Conservation (phyloP, 352 stramenopile species). For the Pythium myriotylum region DNA sequence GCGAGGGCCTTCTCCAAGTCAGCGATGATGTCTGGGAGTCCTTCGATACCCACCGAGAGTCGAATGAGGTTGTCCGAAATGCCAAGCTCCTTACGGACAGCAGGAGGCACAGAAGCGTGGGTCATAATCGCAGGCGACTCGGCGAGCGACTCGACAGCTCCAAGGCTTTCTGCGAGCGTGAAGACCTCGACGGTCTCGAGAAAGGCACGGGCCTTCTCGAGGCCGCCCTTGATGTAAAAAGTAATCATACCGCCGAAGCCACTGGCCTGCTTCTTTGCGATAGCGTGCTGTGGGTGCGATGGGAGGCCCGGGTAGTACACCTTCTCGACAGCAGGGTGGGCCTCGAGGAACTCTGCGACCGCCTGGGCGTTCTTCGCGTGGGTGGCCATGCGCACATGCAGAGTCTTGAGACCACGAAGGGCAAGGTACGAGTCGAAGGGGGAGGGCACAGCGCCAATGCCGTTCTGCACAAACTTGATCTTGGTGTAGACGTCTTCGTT, state of each 20-base stretch:
- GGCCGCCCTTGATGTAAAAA: conserved; percentile 93
- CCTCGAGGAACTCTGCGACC: conserved; percentile 90
- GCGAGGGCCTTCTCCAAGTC: conserved; percentile 84
- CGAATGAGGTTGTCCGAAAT: conserved; percentile 94
- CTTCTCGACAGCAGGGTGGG: conserved; percentile 89
- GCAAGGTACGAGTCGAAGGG: conserved; percentile 95
- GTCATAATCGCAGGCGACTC: conserved; percentile 96
- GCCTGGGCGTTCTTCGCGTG: conserved; percentile 94
- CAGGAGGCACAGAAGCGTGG: conserved; percentile 90
- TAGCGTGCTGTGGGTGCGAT: conserved; percentile 89
- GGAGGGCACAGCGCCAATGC: conserved; percentile 91
- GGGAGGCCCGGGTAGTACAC: conserved; percentile 92
- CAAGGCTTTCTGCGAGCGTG: conserved; percentile 94
- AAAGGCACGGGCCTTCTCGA: conserved; percentile 86
- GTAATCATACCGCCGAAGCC: conserved; percentile 89
- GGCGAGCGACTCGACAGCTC: conserved; percentile 91
- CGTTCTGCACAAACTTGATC: conserved; percentile 93
- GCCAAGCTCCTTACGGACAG: conserved; percentile 86
- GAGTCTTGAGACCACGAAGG: conserved; percentile 95
- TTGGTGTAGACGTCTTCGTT: conserved; percentile 93
- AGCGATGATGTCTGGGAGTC: conserved; percentile 90
- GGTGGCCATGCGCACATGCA: conserved; percentile 93
- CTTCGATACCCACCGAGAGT: conserved; percentile 92
- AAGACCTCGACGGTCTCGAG: conserved; percentile 94
- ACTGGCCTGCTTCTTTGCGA: conserved; percentile 78